Percentiles rank a stretch among this genome's conserved stretches.
These are phyloP conservation scores for Coemansia sp. DNA, from an alignment of 192 early-diverging fungal genomes.

Conservation along the genomic window DNA sequence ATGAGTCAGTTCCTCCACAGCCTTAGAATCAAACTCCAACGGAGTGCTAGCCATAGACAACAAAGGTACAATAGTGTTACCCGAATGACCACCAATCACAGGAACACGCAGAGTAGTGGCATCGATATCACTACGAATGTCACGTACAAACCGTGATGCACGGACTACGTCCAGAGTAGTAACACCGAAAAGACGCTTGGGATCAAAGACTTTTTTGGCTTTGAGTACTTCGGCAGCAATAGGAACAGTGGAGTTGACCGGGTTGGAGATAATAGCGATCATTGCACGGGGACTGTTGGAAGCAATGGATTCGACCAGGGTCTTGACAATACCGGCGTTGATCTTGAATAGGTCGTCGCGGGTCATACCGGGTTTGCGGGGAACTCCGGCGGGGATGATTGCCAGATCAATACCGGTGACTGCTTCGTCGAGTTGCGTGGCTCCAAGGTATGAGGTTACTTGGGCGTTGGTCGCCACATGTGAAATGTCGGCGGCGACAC, in stretches of 20 bases:
- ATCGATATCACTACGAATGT: constrained; percentile 69
- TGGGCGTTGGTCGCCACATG: constrained; percentile 86
- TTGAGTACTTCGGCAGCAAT: constrained; percentile 95
- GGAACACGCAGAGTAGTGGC: constrained; percentile 73
- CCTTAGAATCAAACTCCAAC: constrained; percentile 73
- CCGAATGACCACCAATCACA: constrained; percentile 94
- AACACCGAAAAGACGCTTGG: constrained; percentile 88
- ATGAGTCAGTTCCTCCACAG: constrained; percentile 84
- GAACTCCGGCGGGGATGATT: constrained; percentile 95
- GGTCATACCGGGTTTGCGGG: constrained; percentile 98
- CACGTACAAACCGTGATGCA: constrained; percentile 86
- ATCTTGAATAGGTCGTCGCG: constrained; percentile 98
- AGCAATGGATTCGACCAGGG: constrained; percentile 78
- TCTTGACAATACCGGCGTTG: constrained; percentile 93
- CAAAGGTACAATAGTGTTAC: constrained; percentile 92
- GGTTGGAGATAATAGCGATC: constrained; percentile 90
- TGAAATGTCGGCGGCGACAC: constrained; percentile 91
- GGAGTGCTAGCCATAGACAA: constrained; percentile 71
- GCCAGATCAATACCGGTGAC: constrained; percentile 67
- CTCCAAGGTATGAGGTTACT: constrained; percentile 73
- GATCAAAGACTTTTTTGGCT: constrained; percentile 85
- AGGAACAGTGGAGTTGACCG: constrained; percentile 97
- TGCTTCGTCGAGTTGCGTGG: constrained; percentile 68
- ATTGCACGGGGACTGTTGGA: constrained; percentile 82
- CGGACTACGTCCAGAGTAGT: constrained; percentile 95